Evolutionary conservation across 2,329 filamentous ascomycete genomes (phyloP).

Genomic region (Akanthomyces lecanii): DNA sequence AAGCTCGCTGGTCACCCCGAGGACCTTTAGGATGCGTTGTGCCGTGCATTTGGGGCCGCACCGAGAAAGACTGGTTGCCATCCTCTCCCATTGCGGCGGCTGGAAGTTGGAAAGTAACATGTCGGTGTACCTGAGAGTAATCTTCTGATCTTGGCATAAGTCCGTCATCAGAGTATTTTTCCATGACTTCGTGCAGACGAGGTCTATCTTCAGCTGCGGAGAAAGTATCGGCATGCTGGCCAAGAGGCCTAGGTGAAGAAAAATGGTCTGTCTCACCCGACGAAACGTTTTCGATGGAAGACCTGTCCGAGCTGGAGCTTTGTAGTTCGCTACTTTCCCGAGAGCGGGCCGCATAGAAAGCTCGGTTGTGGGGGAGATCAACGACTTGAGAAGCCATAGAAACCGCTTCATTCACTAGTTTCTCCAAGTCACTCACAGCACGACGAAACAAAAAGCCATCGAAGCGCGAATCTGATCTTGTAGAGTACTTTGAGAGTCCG

Average conservation of each 20-base stretch:
- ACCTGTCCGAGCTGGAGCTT: background rate
- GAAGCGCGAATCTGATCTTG: constrained; percentile 23
- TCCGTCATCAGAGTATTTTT: constrained; percentile 25
- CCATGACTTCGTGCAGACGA: constrained; percentile 25
- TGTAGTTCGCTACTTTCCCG: background rate
- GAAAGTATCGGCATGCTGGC: constrained; percentile 27
- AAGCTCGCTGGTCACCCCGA: background rate
- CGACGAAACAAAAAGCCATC: constrained; percentile 31
- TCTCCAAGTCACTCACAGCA: constrained; percentile 41
- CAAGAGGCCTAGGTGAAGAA: constrained; percentile 18
- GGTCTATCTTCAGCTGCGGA: constrained; percentile 23
- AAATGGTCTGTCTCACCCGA: background rate
- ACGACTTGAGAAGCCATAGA: constrained; percentile 39
- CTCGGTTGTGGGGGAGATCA: constrained; percentile 27
- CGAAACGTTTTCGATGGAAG: background rate
- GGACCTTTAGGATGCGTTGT: background rate
- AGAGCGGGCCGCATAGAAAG: background rate
- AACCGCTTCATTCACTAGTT: constrained; percentile 44
- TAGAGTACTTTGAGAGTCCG: constrained; percentile 20
- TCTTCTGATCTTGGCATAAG: constrained; percentile 4
- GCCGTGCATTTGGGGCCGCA: background rate
- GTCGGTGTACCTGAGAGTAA: constrained; percentile 19
- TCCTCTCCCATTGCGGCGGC: constrained; percentile 12
- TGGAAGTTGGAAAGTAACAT: constrained; percentile 19
- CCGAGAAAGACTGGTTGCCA: constrained; percentile 11